phyloP scores from a whole-genome alignment of 106 monocot genomes.

The Phalaenopsis aphrodite region DNA sequence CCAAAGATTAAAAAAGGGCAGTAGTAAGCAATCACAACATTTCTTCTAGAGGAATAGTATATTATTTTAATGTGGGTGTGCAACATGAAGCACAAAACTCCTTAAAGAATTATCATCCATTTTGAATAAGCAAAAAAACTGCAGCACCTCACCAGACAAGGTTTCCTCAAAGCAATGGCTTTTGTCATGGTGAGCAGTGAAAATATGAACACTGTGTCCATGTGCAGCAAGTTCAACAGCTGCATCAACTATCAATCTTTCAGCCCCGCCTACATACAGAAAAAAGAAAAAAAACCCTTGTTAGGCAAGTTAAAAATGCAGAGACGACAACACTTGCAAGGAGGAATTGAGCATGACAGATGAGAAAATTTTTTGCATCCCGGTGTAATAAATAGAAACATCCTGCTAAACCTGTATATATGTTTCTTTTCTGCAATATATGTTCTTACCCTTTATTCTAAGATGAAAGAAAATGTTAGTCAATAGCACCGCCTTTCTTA shows the following conservation, averaged over 20 bases:
- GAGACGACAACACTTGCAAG: not conserved
- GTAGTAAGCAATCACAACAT: not conserved
- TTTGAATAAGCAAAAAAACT: not conserved
- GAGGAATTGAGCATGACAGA: not conserved
- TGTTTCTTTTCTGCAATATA: constrained; percentile 1
- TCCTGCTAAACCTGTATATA: not conserved
- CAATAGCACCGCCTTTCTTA: not conserved
- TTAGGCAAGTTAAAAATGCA: not conserved
- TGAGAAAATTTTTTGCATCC: not conserved
- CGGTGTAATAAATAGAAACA: not conserved
- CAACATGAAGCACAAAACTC: not conserved
- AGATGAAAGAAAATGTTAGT: not conserved
- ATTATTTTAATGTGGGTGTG: not conserved
- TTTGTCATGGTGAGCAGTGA: constrained; percentile 91
- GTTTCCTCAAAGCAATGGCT: constrained; percentile 95
- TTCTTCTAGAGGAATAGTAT: not conserved
- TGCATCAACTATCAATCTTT: constrained; percentile 93
- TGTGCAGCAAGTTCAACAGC: constrained; percentile 74
- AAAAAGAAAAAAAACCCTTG: not conserved
- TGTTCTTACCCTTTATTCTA: not conserved
- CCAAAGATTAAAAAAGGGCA: not conserved
- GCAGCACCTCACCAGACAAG: constrained; percentile 38
- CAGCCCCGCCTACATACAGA: constrained; percentile 67
- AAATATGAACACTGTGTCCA: constrained; percentile 82
- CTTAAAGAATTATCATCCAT: not conserved